Conservation (phyloP, 768 basidiomycete species). For the Lenzites betulinus region DNA sequence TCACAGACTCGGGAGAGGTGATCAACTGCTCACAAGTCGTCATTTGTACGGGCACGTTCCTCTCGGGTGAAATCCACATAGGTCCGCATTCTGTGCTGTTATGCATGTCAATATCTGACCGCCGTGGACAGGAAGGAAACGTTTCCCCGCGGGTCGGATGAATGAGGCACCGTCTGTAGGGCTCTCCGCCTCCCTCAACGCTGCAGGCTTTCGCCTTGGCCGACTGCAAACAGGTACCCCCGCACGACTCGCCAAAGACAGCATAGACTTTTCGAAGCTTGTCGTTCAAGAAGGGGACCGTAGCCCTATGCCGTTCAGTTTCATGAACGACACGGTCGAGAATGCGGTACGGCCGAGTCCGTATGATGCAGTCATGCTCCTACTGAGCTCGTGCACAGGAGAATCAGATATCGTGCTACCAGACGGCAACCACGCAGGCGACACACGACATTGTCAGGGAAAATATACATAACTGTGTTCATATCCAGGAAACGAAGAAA, state of each 20-base stretch:
- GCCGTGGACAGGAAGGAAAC: slow-evolving; percentile 55
- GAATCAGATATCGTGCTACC: slow-evolving; percentile 73
- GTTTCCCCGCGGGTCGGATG: slow-evolving; percentile 77
- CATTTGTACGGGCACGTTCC: slow-evolving; percentile 89
- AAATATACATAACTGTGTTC: slow-evolving; percentile 76
- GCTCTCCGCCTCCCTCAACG: slow-evolving; percentile 71
- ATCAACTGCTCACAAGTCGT: slow-evolving; percentile 82
- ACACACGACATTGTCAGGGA: slow-evolving; percentile 79
- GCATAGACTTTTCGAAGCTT: slow-evolving; percentile 69
- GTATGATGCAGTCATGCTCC: not conserved
- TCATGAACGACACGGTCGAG: slow-evolving; percentile 63
- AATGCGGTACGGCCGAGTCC: slow-evolving; percentile 55
- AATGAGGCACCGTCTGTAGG: slow-evolving; percentile 72
- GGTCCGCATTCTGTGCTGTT: slow-evolving; percentile 43
- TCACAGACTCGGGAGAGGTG: slow-evolving; percentile 68
- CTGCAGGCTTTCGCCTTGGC: slow-evolving; percentile 80
- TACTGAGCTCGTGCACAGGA: slow-evolving; percentile 42
- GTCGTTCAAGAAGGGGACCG: slow-evolving; percentile 67
- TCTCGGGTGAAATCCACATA: slow-evolving; percentile 90
- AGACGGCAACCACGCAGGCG: slow-evolving; percentile 67
- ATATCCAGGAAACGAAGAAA: slow-evolving; percentile 88
- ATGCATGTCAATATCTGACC: not conserved
- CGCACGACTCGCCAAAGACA: slow-evolving; percentile 68
- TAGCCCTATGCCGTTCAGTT: slow-evolving; percentile 74
- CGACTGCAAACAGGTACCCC: slow-evolving; percentile 88